Conservation (phyloP, 192 early-diverging fungal genomes). For the Rhizophlyctis rosea region DNA sequence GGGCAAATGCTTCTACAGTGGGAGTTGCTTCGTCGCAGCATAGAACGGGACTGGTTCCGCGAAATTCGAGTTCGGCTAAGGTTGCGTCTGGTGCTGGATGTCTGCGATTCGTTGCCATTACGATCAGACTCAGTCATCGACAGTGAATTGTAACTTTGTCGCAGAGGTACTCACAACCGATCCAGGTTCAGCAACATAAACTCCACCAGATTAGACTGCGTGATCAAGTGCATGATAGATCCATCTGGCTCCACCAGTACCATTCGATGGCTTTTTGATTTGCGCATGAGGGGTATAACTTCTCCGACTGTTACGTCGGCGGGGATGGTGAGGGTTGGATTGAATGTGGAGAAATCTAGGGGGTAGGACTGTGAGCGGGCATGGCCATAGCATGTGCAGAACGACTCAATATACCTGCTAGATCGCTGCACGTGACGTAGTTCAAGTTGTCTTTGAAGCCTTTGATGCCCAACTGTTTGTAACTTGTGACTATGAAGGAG, state of each 20-base stretch:
- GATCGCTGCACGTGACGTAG: slow-evolving; percentile 14
- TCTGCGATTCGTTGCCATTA: too few species aligned
- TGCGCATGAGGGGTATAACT: slow-evolving; percentile 10
- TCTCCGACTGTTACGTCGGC: slow-evolving; percentile 4
- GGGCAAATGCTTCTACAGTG: slow-evolving; percentile 14
- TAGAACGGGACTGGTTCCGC: slow-evolving; percentile 17
- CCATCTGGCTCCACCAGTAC: slow-evolving; percentile 8
- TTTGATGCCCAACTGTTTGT: slow-evolving; percentile 6
- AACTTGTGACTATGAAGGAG: slow-evolving; percentile 20
- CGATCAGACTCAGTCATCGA: too few species aligned
- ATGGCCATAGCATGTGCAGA: neutral
- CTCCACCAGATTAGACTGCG: slow-evolving; percentile 23
- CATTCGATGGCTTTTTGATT: slow-evolving; percentile 11
- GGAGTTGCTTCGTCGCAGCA: slow-evolving; percentile 7
- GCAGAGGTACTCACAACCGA: too few species aligned
- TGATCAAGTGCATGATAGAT: slow-evolving; percentile 18
- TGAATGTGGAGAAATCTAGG: slow-evolving; percentile 24
- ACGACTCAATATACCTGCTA: slow-evolving; percentile 17
- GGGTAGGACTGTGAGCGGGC: neutral
- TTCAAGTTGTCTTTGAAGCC: slow-evolving; percentile 9
- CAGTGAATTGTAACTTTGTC: too few species aligned
- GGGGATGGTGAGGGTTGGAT: slow-evolving; percentile 25
- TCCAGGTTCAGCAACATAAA: slow-evolving; percentile 31
- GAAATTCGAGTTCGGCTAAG: slow-evolving; percentile 16
- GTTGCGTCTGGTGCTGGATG: slow-evolving; percentile 30